Evolutionary conservation across 2,329 filamentous ascomycete species (phyloP), one percentile per base, ranked within the genome.

Genomic region (Akanthomyces lecanii): DNA sequence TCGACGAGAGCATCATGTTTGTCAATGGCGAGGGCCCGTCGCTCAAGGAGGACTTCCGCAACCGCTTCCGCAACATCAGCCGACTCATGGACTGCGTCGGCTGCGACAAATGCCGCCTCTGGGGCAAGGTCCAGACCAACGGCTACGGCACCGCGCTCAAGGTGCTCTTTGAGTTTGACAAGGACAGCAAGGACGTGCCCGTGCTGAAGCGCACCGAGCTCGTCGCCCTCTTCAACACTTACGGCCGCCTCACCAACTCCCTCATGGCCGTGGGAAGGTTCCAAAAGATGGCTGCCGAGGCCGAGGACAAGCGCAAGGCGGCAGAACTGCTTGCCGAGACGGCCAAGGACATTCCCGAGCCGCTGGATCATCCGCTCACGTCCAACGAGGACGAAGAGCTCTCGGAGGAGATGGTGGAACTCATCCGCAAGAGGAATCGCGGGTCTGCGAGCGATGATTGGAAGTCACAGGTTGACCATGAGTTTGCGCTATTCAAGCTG

Each of bases 11-110:
- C 66, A 80, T 95, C 71, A 97, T 99, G 93, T 99, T 99, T 76
- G 90, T 90, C 72, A 88, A 89, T 67, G 86, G 86, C 62, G 86
- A 89, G 73, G 86, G 86, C 1, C 84, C 90, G 3, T 91, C 85
- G 2, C 79, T 99, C 63, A 99, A 98, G 75, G 94, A 98, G 73
- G 95, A 99, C 72, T 99, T 99, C 82, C 89, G 92, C 69, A 95
- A 96, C 75, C 90, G 95, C 18, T 99, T 99, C 83, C 88, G 95
- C 73, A 99, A 99, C 73, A 91, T 99, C 65, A 96, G 91, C 74
- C 88, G 95, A 47, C 83, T 98, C 67, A 99, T 99, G 95, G 95
- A 99, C 76, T 99, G 95, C 69, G 94, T 98, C 23, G 95, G 95
- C 51, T 99, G 95, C 76, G 95, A 99, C 79, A 99, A 99, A 79